Evolutionary conservation across 345 rosid genomes (phyloP), one percentile per base, ranked within the genome.

Genomic region (Boechera stricta): DNA sequence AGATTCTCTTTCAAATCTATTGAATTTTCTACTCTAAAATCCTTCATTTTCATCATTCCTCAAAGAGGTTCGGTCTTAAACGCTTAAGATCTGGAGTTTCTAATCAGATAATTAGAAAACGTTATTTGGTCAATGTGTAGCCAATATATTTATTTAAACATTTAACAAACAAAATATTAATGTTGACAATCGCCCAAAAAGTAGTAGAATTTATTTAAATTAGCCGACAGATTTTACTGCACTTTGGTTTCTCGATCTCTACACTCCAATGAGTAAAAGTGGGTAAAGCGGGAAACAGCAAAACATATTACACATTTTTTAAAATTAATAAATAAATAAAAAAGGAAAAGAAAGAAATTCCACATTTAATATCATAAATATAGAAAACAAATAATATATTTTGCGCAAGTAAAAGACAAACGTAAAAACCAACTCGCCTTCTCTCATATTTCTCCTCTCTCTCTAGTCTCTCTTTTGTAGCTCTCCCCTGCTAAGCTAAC

Each of bases 361-460:
- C 24, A 18, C 51, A 70, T 63, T 71, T 36, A 63, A 56, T 77
- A 64, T 64, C 31, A 64, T 2, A 10, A 47, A 49, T 21, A 21
- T 21, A 56, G 33, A 58, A 65, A 38, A 35, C 3, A 61, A 53
- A 6, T n/a, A 16, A 33, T 2, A 65, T 65, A 57, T 70, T 15
- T 47, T 6, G 72, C 0, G 54, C 4, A 39, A 82, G 83, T 51
- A 79, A 82, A 86, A 78, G 87, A 82, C 88, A 84, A 83, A 84
- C 84, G 79, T 82, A 84, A 85, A 79, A 81, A 80, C 88, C 85
- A 57, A 64, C 78, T 51, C 64, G 49, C 64, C 57, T 73, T 44
- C 77, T 70, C 76, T 67, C 85, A 72, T 82, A 84, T 45, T 75
- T 64, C 42, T 55, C 49, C n/a, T 49, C 64, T 67, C 52, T 42